Conservation (phyloP, 768 basidiomycete species). For the Roridomyces roridus region DNA sequence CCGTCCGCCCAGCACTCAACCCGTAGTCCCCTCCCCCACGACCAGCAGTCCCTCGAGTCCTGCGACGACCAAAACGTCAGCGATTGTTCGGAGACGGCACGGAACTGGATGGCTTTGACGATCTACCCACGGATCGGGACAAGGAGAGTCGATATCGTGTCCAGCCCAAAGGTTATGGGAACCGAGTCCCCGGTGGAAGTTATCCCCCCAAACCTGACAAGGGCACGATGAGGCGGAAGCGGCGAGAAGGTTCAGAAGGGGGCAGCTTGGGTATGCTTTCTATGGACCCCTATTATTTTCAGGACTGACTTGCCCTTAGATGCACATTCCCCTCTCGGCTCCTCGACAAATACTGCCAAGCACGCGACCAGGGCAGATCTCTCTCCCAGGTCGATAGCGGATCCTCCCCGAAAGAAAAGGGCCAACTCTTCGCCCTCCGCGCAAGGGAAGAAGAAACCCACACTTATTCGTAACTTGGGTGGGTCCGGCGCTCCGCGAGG, state of each 20-base stretch:
- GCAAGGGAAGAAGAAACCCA: conserved; percentile 74
- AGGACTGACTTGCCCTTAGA: conserved; percentile 4
- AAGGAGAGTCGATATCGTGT: conserved; percentile 79
- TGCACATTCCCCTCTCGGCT: conserved; percentile 31
- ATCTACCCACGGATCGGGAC: conserved; percentile 85
- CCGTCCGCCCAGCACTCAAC: conserved; percentile 35
- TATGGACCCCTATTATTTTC: not conserved
- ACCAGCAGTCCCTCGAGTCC: conserved; percentile 63
- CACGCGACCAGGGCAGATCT: conserved; percentile 65
- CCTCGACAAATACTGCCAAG: conserved; percentile 60
- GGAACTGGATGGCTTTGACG: conserved; percentile 88
- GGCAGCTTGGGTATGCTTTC: conserved; percentile 48
- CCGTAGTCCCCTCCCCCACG: conserved; percentile 42
- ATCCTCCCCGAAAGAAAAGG: conserved; percentile 58
- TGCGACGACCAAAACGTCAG: conserved; percentile 79
- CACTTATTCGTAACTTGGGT: conserved; percentile 85
- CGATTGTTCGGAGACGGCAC: conserved; percentile 86
- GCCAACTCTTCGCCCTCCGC: conserved; percentile 53
- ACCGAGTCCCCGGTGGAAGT: conserved; percentile 64
- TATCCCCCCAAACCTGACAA: conserved; percentile 57
- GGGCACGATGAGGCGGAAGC: conserved; percentile 64
- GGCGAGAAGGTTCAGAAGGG: conserved; percentile 48
- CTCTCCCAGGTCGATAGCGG: conserved; percentile 42
- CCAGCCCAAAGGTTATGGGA: conserved; percentile 71
- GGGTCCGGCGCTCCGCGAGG: conserved; percentile 74